Base-by-base conservation (phyloP, 1,284 basidiomycete species). In the Leccinum subrobustum region DNA sequence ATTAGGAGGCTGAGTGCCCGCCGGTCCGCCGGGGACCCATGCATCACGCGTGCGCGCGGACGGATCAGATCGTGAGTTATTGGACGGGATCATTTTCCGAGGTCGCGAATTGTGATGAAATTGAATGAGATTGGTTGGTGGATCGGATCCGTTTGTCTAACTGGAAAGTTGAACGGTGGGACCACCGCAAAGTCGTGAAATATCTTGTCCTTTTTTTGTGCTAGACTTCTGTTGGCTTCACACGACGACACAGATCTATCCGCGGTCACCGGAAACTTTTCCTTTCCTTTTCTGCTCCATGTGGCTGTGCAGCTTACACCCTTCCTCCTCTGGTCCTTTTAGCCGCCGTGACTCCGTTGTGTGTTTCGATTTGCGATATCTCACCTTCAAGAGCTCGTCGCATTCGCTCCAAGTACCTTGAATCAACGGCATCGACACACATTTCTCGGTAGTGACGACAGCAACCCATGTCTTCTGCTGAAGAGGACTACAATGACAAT, bases 401-500 rank as follows among this genome's bases (percentile, higher is more conserved):
- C 18, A n/a, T 39, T 39, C 39, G 16, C n/a, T 39, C n/a, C 16
- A 39, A 47, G 44, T 44, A 44, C 44, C 44, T 6, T 47, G 44
- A 23, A 47, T 47, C 12, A 47, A 23, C 20, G 14, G 9, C 1
- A 44, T n/a, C 42, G 42, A 44, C 42, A 47, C 42, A 42, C 39
- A n/a, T 42, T 42, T 18, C n/a, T 1, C 12, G 31, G 31, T 12
- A 47, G 18, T 20, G 42, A 44, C 44, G n/a, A 42, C n/a, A 42
- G 14, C 39, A 11, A 44, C n/a, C 1, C 44, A 48, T 48, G 44
- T 48, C 44, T 23, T 48, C 44, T 8, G 44, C 73, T 4, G 81
- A 83, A 60, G 78, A 83, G 56, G 81, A 82, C 50, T 71, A 70
- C 60, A 27, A 27, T 27, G 25, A 27, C 25, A 27, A 27, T 27